Base-by-base conservation (phyloP, 129 eudicot species). In the Arctium minus region DNA sequence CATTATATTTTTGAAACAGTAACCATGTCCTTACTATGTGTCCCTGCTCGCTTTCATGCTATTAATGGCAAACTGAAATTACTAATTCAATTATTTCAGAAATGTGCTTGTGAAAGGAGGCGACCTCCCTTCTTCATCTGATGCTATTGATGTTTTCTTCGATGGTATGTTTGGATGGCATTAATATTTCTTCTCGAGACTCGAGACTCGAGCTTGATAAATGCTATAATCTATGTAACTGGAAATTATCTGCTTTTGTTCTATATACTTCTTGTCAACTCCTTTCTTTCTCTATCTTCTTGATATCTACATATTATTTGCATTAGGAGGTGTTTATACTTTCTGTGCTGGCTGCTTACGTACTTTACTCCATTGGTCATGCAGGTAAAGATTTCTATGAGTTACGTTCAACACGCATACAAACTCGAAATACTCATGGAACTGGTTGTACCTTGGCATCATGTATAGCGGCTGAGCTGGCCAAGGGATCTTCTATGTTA, bases 401-500 rank as follows among this genome's bases (percentile, higher is more conserved):
- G 90, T 87, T 95, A 42, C 90, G 90, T 11, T 89, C 97, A 30
- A 5, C 92, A 62, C 91, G 97, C 11, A 84, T 95, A 84, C 80
- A 79, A 77, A 95, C 94, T 75, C 86, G 79, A 60, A 95, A 95
- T 82, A 91, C 92, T 77, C 98, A 95, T 80, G 97, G 98, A 89
- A 92, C 98, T 75, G 98, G 98, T 80, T 95, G 98, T 77, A 92
- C 91, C 42, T 87, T 95, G 92, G 97, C 98, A 37, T 93, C 98
- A 87, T 82, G 97, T 84, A 91, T 95, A 86, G 98, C 97, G 40
- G 97, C 97, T 80, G 98, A 95, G 85, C 90, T 95, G 73, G 98
- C 98, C 80, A 95, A 90, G 88, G 98, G 98, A 71, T 86, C 86
- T 83, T 78, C 89, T 48, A 89, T 95, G 92, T 81, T 93, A 67